Percentiles rank a stretch among this genome's conserved stretches.
phyloP scores from a whole-genome alignment of 2,329 filamentous ascomycete genomes.

The Botrytis sinoallii region DNA sequence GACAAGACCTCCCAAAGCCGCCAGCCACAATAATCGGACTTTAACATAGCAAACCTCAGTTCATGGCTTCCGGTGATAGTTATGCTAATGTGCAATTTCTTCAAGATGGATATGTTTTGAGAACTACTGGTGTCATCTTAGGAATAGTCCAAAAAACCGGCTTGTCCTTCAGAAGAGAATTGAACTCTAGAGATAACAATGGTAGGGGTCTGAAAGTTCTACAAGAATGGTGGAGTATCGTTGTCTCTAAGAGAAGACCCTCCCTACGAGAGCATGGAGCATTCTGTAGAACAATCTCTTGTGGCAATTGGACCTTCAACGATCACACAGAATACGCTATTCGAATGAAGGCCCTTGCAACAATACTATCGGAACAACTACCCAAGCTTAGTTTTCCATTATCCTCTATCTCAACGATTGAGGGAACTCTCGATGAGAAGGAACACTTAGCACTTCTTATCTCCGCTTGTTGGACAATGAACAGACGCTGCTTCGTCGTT shows the following conservation, averaged over 20 bases:
- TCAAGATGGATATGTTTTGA: conserved; percentile 25
- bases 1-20: conserved; percentile 24
- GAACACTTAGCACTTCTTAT: conserved; percentile 27
- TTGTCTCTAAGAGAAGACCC: conserved; percentile 19
- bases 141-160: conserved; percentile 27
- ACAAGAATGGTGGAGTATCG: conserved; percentile 33
- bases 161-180: conserved; percentile 22
- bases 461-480: conserved; percentile 29
- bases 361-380: conserved; percentile 5
- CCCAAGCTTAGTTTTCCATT: conserved; percentile 9
- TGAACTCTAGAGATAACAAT: conserved; percentile 23
- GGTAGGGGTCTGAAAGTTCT: conserved; percentile 23
- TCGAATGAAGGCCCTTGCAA: conserved; percentile 28
- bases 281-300: conserved; percentile 30
- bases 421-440: conserved; percentile 14
- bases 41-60: conserved; percentile 28
- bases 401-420: neutral
- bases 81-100: conserved; percentile 23
- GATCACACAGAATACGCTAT: conserved; percentile 21
- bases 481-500: conserved; percentile 28
- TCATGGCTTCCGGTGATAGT: conserved; percentile 27
- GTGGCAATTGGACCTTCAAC: conserved; percentile 29
- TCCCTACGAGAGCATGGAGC: conserved; percentile 21
- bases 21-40: conserved; percentile 26
- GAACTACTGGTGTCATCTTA: conserved; percentile 26